Evolutionary conservation across 1,139 yeast species (phyloP).

Genomic region (Ashbya aceris): DNA sequence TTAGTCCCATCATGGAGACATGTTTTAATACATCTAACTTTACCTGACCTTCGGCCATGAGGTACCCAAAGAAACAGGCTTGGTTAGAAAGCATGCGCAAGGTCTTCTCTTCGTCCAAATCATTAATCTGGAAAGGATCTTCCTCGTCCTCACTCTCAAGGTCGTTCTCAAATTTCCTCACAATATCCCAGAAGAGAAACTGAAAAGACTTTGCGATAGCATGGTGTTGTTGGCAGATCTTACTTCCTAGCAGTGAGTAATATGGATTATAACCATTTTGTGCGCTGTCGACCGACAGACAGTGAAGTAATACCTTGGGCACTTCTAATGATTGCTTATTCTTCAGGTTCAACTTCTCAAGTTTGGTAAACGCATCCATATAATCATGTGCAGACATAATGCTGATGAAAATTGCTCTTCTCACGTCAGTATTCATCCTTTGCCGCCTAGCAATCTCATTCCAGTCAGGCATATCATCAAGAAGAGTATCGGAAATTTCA

Average conservation of each 20-base stretch:
- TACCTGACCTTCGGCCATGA: constrained; percentile 64
- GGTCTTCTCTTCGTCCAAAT: constrained; percentile 41
- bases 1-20: constrained; percentile 67
- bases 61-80: constrained; percentile 70
- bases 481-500: constrained; percentile 35
- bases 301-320: constrained; percentile 75
- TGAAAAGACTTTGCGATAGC: constrained; percentile 76
- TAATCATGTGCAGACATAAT: constrained; percentile 93
- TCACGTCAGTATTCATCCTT: constrained; percentile 89
- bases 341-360: constrained; percentile 72
- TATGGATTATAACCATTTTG: constrained; percentile 74
- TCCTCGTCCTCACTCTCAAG: constrained; percentile 36
- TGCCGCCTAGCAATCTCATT: constrained; percentile 73
- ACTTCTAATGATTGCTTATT: constrained; percentile 82
- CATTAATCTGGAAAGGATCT: constrained; percentile 23
- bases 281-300: constrained; percentile 61
- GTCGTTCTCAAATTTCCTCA: constrained; percentile 61
- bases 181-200: constrained; percentile 79
- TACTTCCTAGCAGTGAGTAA: constrained; percentile 71
- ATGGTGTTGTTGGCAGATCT: constrained; percentile 56
- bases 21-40: constrained; percentile 66
- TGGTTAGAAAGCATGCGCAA: constrained; percentile 51
- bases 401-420: constrained; percentile 88
- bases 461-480: constrained; percentile 79
- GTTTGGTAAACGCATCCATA: constrained; percentile 72